Evolutionary conservation across 2,329 filamentous ascomycete genomes (phyloP), one percentile per base, ranked within the genome.

Genomic region (Neodidymelliopsis sp.): DNA sequence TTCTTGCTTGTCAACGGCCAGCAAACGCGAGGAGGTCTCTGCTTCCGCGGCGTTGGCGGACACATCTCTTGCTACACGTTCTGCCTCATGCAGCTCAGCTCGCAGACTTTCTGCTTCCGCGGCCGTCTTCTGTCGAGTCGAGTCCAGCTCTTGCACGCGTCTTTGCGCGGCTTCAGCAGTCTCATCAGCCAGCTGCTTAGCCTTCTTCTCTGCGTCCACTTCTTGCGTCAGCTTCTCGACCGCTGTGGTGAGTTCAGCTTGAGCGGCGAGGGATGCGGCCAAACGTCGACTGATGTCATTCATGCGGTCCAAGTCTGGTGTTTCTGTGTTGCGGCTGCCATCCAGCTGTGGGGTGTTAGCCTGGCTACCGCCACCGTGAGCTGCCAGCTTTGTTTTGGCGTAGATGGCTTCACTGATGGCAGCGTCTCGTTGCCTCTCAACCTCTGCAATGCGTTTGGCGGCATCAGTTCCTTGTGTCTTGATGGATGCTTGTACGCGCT

Each of bases 341-440:
- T 82, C 80, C 3, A 76, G 77, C 48, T 79, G 77, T 6, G 81
- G 79, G 6, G 80, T 82, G n/a, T 79, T 78, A 30, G 79, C 79
- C 40, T 85, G 81, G 60, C 87, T 91, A n/a, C 80, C 81, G 19
- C 80, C 81, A 27, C 83, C 86, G 56, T 91, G 88, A 6, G 91
- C 92, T 22, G 92, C 92, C 40, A 97, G 78, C 69, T 91, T 97
- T 2, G 95, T 91, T 69, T 95, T 96, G 24, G 92, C 90, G 73
- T 97, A 97, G 0, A 94, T 89, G 1, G 94, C 94, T 75, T 99
- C 95, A 62, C 88, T 89, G 43, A 99, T 87, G n/a, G 94, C 94
- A 29, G 88, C 86, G 73, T 99, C 94, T 39, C 95, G 84, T 76
- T 99, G 94, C 69, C 90, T 92, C 70, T 99, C 94, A 1, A 95